Conservation (phyloP, 148 eudicot species). For the Chenopodium quinoa region DNA sequence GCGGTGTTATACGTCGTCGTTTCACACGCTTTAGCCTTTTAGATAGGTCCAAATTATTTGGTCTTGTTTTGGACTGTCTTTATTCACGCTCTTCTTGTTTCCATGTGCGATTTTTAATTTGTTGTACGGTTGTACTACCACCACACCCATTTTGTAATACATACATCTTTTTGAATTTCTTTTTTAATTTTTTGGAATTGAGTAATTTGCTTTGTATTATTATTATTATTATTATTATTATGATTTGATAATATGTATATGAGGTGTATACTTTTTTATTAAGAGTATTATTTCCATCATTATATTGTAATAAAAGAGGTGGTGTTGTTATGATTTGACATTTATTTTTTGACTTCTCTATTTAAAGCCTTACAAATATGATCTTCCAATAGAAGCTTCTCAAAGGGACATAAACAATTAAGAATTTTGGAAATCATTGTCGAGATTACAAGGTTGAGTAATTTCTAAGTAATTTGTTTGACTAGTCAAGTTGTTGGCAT, state of each 20-base stretch:
- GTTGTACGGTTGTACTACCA: neutral
- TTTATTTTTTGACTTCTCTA: neutral
- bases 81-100: neutral
- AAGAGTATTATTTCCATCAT: neutral
- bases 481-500: neutral
- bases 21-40: conserved; percentile 9
- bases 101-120: neutral
- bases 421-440: neutral
- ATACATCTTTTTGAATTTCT: neutral
- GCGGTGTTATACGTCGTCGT: conserved; percentile 13
- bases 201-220: neutral
- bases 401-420: neutral
- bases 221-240: neutral
- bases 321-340: neutral
- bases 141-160: neutral
- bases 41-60: neutral
- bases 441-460: conserved; percentile 1
- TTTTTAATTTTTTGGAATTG: neutral
- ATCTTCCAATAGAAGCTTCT: neutral
- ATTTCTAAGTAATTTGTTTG: conserved; percentile 3
- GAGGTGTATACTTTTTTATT: neutral
- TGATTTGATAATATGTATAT: neutral
- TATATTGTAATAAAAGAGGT: neutral
- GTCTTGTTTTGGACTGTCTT: neutral
- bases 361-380: neutral